Evolutionary conservation across 306 rosid genomes (phyloP).

Genomic region (Pterocarpus santalinus): DNA sequence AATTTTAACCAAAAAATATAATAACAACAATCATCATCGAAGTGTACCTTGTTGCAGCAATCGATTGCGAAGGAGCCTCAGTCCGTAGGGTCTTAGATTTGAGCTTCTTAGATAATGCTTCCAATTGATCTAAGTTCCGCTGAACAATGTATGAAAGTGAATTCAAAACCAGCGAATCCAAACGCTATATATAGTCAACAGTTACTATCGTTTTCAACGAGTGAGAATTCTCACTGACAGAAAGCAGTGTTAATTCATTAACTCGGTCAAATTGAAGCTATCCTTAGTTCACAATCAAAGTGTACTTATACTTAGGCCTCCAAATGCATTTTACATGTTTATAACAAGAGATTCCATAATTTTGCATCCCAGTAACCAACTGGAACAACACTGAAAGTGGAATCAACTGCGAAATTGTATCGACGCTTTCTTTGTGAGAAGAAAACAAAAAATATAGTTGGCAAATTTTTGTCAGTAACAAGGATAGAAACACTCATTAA

Average conservation of each 20-base stretch:
- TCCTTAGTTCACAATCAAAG: constrained; percentile 29
- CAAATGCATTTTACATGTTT: neutral
- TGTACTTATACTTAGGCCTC: neutral
- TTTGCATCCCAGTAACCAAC: constrained; percentile 2
- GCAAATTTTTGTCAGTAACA: neutral
- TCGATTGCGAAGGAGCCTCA: constrained; percentile 90
- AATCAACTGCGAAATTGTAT: neutral
- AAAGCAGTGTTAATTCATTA: constrained; percentile 27
- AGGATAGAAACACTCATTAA: neutral
- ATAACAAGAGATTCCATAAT: neutral
- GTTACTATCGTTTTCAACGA: neutral
- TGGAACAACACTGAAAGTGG: neutral
- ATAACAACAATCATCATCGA: neutral
- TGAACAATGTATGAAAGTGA: constrained; percentile 48
- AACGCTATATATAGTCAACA: constrained; percentile 18
- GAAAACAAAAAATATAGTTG: neutral
- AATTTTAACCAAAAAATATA: neutral
- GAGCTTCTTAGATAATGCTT: constrained; percentile 93
- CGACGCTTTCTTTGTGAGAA: neutral
- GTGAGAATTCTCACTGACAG: constrained; percentile 13
- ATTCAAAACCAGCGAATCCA: constrained; percentile 39
- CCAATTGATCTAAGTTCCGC: constrained; percentile 98
- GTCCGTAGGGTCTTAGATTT: constrained; percentile 89
- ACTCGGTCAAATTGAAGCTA: constrained; percentile 26
- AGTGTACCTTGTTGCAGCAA: constrained; percentile 93